Conservation (phyloP, 305 asterid genomes). For the Vinca major region DNA sequence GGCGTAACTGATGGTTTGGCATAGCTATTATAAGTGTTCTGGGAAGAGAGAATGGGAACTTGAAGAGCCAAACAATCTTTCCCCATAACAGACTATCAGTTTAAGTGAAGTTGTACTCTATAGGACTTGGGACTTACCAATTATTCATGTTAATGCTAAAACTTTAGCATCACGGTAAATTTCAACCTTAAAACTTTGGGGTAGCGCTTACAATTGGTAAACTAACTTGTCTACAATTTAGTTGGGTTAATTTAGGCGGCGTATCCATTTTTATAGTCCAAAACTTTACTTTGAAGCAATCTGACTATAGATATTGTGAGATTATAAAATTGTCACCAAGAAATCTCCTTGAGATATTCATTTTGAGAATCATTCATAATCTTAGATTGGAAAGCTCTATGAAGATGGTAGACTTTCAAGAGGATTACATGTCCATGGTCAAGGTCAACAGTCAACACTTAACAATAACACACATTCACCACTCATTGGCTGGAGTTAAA, state of each 20-base stretch:
- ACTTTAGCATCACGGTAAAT: neutral
- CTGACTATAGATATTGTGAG: neutral
- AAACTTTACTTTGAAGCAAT: slow-evolving; percentile 1
- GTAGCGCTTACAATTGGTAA: neutral
- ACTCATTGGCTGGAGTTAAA: neutral
- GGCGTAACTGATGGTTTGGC: neutral
- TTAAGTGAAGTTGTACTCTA: neutral
- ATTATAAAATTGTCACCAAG: neutral
- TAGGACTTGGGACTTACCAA: neutral
- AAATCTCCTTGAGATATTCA: neutral
- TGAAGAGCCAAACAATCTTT: neutral
- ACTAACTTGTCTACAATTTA: neutral
- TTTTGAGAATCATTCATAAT: neutral
- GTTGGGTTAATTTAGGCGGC: neutral
- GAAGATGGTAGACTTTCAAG: neutral
- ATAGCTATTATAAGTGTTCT: neutral
- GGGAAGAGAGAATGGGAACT: neutral
- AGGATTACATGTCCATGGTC: neutral
- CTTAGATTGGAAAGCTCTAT: neutral
- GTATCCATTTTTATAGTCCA: neutral
- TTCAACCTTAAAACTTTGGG: neutral
- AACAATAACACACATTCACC: neutral
- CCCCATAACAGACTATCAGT: neutral
- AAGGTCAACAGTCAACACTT: no score
- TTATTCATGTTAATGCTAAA: neutral